Evolutionary conservation across 2,329 filamentous ascomycete genomes (phyloP), one percentile per base, ranked within the genome.

Genomic region (Endocalyx cinctus): DNA sequence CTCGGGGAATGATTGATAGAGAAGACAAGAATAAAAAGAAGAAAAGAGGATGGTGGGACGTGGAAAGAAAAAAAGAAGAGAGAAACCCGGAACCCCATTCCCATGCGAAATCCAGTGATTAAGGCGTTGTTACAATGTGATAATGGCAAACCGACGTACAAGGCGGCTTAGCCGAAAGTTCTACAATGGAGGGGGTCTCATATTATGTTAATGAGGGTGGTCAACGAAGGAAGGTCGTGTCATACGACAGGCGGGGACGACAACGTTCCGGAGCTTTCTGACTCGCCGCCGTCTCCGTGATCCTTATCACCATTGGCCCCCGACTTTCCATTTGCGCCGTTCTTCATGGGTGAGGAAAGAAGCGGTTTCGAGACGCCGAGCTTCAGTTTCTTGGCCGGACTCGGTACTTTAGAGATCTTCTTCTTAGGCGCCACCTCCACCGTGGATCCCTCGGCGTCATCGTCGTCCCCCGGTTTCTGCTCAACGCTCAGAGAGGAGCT

Each of bases 241-340:
- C 43, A 54, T 41, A 50, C 46, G 29, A 46, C 52, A 4, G 70
- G 70, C 13, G 74, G 74, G 12, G 74, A 77, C 1, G 74, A 77
- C 38, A 75, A 52, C 0, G 70, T 70, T 13, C 68, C 74, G 1
- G 72, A 76, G 25, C 72, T 75, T 48, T 78, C 74, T 12, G 72
- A 76, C 41, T 69, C 69, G 26, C 58, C 66, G 29, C 76, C 73
- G 13, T 64, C 63, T 27, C 49, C 49, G 17, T 43, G 44, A 17
- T 41, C 46, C 33, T 43, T 39, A 28, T 42, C 40, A 13, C 46
- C 48, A 25, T 31, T 41, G 19, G 34, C 33, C 15, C 27, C 35
- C 30, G 39, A 31, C n/a, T 27, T 29, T 17, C 39, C 27, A 23
- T 25, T 41, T 4, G 34, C 42, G 29, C 35, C 40, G 6, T 41